Conservation (phyloP, 108 stramenopile species). For the Nitzschia sp. region DNA sequence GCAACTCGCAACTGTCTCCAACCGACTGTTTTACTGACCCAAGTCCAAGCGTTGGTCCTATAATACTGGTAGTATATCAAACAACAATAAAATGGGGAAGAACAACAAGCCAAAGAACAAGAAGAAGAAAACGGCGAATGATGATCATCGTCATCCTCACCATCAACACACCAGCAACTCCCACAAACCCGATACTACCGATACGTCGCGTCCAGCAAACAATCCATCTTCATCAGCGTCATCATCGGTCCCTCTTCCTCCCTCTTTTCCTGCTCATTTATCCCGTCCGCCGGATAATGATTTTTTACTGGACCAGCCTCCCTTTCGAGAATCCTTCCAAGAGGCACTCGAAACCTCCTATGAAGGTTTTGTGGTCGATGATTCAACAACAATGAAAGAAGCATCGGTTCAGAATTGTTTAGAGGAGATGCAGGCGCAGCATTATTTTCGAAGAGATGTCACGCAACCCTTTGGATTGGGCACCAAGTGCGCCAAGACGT, state of each 20-base stretch:
- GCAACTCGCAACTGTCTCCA: background rate
- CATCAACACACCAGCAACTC: background rate
- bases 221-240: background rate
- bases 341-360: slow-evolving; percentile 45
- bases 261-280: slow-evolving; percentile 16
- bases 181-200: background rate
- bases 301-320: slow-evolving; percentile 30
- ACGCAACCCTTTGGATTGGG: slow-evolving; percentile 69
- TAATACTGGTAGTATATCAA: background rate
- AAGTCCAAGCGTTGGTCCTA: background rate
- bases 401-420: slow-evolving; percentile 26
- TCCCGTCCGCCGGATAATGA: slow-evolving; percentile 10
- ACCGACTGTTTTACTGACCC: background rate
- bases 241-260: background rate
- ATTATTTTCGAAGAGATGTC: slow-evolving; percentile 46
- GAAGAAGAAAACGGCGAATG: background rate
- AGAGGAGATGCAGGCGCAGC: slow-evolving; percentile 24
- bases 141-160: background rate
- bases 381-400: slow-evolving; percentile 5
- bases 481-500: slow-evolving; percentile 68
- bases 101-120: background rate
- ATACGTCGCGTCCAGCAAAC: no score
- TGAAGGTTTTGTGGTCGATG: slow-evolving; percentile 53
- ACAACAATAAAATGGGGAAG: background rate
- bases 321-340: slow-evolving; percentile 40